These are phyloP conservation scores for Suillus bovinus DNA, from an alignment of 768 basidiomycete species.

Conservation along the genomic window DNA sequence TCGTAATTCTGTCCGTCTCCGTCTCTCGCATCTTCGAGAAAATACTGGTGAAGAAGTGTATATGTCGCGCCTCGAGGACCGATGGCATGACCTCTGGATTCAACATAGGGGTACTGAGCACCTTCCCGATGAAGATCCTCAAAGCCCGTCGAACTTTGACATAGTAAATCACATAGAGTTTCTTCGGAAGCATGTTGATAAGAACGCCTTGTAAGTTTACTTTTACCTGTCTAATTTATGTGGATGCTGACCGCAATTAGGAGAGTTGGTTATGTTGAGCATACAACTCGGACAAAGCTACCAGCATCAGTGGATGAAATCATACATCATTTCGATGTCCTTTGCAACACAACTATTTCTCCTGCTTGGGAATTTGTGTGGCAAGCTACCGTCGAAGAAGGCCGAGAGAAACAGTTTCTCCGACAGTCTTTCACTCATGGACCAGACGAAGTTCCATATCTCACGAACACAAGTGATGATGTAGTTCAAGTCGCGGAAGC, in stretches of 20 bases:
- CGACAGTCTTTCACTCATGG: slow-evolving; percentile 54
- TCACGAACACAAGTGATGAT: slow-evolving; percentile 30
- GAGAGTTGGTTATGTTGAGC: slow-evolving; percentile 62
- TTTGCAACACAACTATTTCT: slow-evolving; percentile 40
- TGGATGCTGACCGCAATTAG: slow-evolving; percentile 37
- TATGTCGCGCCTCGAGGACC: slow-evolving; percentile 74
- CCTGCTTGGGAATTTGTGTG: slow-evolving; percentile 76
- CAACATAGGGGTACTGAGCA: slow-evolving; percentile 64
- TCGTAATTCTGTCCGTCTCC: slow-evolving; percentile 69
- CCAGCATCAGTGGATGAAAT: slow-evolving; percentile 47
- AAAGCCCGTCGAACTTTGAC: slow-evolving; percentile 73
- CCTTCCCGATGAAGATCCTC: slow-evolving; percentile 71
- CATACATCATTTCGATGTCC: slow-evolving; percentile 47
- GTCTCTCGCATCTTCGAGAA: slow-evolving; percentile 60
- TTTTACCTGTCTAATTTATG: background rate
- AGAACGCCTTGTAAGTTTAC: slow-evolving; percentile 77
- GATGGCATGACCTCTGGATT: slow-evolving; percentile 79
- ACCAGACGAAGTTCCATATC: slow-evolving; percentile 30
- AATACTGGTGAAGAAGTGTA: slow-evolving; percentile 71
- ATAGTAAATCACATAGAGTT: slow-evolving; percentile 81
- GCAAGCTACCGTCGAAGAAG: slow-evolving; percentile 70
- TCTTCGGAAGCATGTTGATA: slow-evolving; percentile 79
- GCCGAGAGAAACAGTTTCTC: slow-evolving; percentile 68
- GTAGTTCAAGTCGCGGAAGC: slow-evolving; percentile 59
- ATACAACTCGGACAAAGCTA: slow-evolving; percentile 38